phyloP scores from a whole-genome alignment of 257 asterid genomes.

The Misopates orontium region DNA sequence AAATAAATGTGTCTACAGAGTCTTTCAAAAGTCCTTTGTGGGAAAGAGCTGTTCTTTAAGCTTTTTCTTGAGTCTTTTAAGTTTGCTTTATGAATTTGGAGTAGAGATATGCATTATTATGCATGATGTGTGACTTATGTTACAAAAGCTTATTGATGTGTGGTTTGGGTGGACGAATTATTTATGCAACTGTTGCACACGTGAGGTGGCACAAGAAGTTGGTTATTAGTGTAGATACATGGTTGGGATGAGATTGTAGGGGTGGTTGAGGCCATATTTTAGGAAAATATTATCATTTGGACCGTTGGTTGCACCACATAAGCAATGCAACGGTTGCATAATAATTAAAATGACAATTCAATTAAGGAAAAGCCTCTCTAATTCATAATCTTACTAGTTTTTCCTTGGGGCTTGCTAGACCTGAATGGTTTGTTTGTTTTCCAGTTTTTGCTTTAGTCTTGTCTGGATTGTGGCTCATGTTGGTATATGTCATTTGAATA shows the following conservation, averaged over 20 bases:
- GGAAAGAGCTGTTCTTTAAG: conserved; percentile 13
- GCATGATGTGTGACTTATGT: conserved; percentile 15
- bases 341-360: conserved; percentile 13
- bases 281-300: too few relatives aligned
- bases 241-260: too few relatives aligned
- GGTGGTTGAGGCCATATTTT: too few relatives aligned
- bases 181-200: too few relatives aligned
- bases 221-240: too few relatives aligned
- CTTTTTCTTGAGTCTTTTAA: conserved; percentile 3
- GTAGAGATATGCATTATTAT: too few relatives aligned
- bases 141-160: conserved; percentile 9
- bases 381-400: neutral
- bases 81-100: conserved; percentile 14
- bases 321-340: too few relatives aligned
- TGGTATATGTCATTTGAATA: conserved; percentile 9
- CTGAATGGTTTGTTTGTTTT: conserved; percentile 3
- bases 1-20: too few relatives aligned
- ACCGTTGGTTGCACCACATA: too few relatives aligned
- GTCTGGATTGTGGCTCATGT: neutral
- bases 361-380: conserved; percentile 15
- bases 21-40: conserved; percentile 2
- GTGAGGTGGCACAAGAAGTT: too few relatives aligned
- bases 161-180: too few relatives aligned
- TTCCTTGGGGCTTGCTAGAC: neutral
- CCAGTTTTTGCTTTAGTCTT: neutral